Evolutionary conservation across 108 stramenopile genomes (phyloP), one percentile per base, ranked within the genome.

Genomic region (Skeletonema costatum): DNA sequence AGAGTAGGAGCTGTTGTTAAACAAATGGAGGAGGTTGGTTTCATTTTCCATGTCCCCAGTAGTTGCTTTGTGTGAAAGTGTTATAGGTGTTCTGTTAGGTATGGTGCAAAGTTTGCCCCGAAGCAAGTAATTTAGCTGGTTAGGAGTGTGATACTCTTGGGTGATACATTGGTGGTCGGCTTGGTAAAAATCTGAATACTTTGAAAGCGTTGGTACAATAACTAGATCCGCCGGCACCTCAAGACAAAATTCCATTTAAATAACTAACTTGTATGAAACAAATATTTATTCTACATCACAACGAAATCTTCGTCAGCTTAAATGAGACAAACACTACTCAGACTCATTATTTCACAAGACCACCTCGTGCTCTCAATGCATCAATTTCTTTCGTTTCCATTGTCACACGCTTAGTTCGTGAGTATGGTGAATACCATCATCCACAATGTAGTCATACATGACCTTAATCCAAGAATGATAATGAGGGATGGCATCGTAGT

Each of bases 1-100:
- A 97, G 71, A 86, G 80, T 32, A 86, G 90, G 68, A 94, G 74
- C 65, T 97, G 96, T 75, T 98, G 98, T 83, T 98, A 86, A 88
- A 31, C 38, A 42, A 64, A 33, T 71, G n/a, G 6, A 1, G 38
- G 41, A 51, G 25, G 30, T 35, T 25, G 9, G 36, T 36, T 12
- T 65, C 59, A 25, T 39, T 39, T 9, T 5, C 8, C 38, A 35
- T 53, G 44, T 12, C 14, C 14, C 14, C 44, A 46, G 0, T 36
- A 10, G 7, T 53, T 53, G 51, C 19, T 19, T 53, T 53, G 51
- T 53, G 21, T 7, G 1, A 21, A 21, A 25, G 8, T 16, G 3
- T 5, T 21, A 16, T 53, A 53, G 21, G 51, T 53, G 51, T 53
- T 53, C 25, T 3, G 5, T 25, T 53, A 39, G 38, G 51, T 53